Evolutionary conservation across 2,329 filamentous ascomycete genomes (phyloP), one percentile per base, ranked within the genome.

Genomic region (Microdochium paspali): DNA sequence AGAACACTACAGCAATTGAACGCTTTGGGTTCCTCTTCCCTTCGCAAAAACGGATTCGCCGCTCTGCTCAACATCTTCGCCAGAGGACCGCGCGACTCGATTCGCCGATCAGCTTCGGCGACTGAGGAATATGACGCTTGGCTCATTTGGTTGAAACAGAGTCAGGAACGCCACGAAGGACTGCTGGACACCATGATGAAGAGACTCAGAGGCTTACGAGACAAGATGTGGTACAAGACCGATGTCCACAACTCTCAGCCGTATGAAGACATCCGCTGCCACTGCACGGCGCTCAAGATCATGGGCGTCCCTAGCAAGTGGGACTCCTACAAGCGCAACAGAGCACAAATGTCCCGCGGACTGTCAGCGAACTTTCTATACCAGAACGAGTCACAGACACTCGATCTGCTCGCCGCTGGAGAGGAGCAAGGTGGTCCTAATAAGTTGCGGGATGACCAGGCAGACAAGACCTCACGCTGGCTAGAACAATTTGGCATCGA

Each of bases 221-320:
- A 95, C 63, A 97, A 97, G 72, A 95, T 97, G 87, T 98, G 93
- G 93, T 98, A 95, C 62, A 87, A 93, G 50, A 91, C 87, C 1
- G 90, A 96, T 63, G 90, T 97, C 24, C 85, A 88, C 52, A 90
- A 91, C 57, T 96, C 93, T 3, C 86, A 83, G 44, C 81, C 83
- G 10, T 97, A 96, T 58, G 87, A 93, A 50, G 85, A 94, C 55
- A 89, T 88, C 32, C 84, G 84, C 49, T 88, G 91, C 53, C 84
- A 97, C 44, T 87, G 90, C 5, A 78, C 87, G 50, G 93, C 91
- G 4, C 71, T 98, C 45, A 94, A 93, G 65, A 89, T 86, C 7
- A 97, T 98, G 93, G 86, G 84, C 51, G 71, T 80, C 65, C 74
- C 80, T 51, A 74, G 81, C 50, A 74, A 73, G 46, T 74, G 73